Base-by-base conservation (phyloP, 139 green algal genomes). In the Tetradesmus obliquus region DNA sequence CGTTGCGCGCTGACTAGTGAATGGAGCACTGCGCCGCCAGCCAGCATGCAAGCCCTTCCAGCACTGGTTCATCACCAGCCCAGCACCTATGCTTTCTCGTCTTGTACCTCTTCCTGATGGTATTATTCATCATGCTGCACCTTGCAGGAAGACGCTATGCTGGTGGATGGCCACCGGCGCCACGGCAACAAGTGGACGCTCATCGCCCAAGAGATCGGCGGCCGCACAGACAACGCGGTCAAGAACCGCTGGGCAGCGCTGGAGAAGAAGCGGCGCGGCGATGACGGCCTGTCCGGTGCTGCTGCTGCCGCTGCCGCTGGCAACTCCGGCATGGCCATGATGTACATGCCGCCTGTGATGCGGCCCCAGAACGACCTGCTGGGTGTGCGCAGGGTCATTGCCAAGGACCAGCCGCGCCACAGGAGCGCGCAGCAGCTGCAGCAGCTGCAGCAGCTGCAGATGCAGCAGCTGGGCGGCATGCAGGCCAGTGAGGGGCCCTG, bases 101-200 rank as follows among this genome's bases (percentile, higher is more conserved):
- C 32, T 45, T 45, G 32, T 45, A 45, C 32, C 32, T 45, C 32
- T 45, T 45, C 32, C 32, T 45, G 32, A 45, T 45, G 32, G 0
- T 45, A 45, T 45, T 45, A 45, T 45, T 76, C 2, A 12, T 76
- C 17, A 12, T 76, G 66, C 10, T 24, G 15, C 17, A 24, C 15
- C 17, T 76, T 60, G 51, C 93, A 97, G 95, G 95, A 97, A 85
- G 95, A 97, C 84, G 84, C 79, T 3, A 91, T 94, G 53, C 84
- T 97, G 79, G 83, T 96, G 62, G 92, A 96, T 13, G 93, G 92
- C 62, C 94, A 97, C 88, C 55, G 54, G 12, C 76, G 87, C 3
- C 92, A 94, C 51, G 96, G 96, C 79, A 97, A 97, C 93, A 95
- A 94, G 55, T 98, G 97, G 97, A 97, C 96, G 1, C 89, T 94